phyloP scores from a whole-genome alignment of 352 stramenopile genomes.

The Lagenidium giganteum region DNA sequence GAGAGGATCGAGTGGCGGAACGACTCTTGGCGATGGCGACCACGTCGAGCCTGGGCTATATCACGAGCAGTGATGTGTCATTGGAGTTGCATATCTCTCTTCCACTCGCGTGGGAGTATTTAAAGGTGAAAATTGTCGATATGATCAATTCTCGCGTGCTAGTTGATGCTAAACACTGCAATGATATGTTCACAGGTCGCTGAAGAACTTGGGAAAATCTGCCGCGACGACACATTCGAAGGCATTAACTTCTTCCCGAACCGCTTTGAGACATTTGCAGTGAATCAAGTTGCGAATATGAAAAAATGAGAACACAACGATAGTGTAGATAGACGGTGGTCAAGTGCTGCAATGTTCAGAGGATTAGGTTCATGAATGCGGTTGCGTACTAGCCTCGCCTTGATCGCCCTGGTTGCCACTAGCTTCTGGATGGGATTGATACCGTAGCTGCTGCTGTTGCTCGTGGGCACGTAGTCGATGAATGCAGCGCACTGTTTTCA shows the following conservation, averaged over 20 bases:
- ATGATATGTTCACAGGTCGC: constrained; percentile 42
- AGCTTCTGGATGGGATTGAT: constrained; percentile 9
- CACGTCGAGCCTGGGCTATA: constrained; percentile 49
- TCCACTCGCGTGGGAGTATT: constrained; percentile 92
- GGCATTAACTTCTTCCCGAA: constrained; percentile 93
- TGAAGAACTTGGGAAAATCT: constrained; percentile 89
- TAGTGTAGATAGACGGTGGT: no score
- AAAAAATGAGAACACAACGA: no score
- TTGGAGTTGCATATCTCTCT: constrained; percentile 88
- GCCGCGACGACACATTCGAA: constrained; percentile 92
- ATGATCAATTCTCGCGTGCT: neutral
- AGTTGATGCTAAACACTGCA: no score
- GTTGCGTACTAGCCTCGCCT: no score
- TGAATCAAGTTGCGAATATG: no score
- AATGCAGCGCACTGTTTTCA: constrained; percentile 37
- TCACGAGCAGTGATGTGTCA: constrained; percentile 87
- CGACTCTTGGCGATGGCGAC: constrained; percentile 51
- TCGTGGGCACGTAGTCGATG: constrained; percentile 22
- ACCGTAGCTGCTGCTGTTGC: no score
- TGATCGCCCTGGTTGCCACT: no score
- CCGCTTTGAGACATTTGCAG: constrained; percentile 59
- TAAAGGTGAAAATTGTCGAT: constrained; percentile 53
- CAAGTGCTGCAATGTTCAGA: no score
- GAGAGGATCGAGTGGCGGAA: constrained; percentile 63
- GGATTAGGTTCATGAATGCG: no score